phyloP scores from a whole-genome alignment of 2,329 filamentous ascomycete species.

The Nannizzia gypsea region DNA sequence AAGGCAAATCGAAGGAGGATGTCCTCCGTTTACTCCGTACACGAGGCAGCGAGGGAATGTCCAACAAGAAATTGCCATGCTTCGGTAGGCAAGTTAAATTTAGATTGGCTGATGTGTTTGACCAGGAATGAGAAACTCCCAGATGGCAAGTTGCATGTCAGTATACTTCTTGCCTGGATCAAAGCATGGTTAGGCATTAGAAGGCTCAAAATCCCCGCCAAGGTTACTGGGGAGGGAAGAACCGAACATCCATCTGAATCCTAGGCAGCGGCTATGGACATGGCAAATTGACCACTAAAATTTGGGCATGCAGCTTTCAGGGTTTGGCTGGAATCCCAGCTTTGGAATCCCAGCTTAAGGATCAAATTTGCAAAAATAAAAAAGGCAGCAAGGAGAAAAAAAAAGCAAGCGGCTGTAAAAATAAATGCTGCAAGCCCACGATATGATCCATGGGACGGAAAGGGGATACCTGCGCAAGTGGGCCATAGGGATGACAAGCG shows the following conservation, averaged over 20 bases:
- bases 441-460: slow-evolving; percentile 2
- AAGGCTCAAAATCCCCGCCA: neutral
- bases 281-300: slow-evolving; percentile 2
- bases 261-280: slow-evolving; percentile 4
- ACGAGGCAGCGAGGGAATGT: neutral
- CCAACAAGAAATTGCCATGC: neutral
- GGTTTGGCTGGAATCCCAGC: neutral
- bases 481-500: slow-evolving; percentile 3
- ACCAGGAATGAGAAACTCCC: neutral
- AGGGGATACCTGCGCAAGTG: neutral
- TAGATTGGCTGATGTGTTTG: slow-evolving; percentile 2
- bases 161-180: neutral
- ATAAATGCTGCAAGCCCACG: neutral
- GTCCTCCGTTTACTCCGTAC: neutral
- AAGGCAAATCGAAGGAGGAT: neutral
- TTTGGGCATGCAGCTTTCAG: neutral
- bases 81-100: slow-evolving; percentile 1
- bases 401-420: neutral
- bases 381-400: neutral
- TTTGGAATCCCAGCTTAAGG: neutral
- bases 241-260: neutral
- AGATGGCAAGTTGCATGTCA: neutral
- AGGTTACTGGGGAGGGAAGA: neutral
- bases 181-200: neutral
- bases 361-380: neutral